Evolutionary conservation across 805 yeast genomes (phyloP).

Genomic region (Saccharomycopsis microspora): DNA sequence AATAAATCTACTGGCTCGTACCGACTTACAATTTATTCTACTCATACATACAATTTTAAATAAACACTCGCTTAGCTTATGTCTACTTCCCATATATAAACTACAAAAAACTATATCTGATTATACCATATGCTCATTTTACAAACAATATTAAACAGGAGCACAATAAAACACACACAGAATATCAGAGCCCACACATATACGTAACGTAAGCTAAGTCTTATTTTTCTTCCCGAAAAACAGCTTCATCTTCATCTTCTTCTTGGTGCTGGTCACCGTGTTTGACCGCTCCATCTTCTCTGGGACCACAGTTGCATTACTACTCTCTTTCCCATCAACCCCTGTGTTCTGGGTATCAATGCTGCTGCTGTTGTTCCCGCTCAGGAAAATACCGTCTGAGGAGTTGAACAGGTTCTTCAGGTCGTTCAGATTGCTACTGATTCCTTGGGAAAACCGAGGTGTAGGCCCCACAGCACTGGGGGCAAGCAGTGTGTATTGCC

Average conservation of each 20-base stretch:
- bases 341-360: constrained; percentile 11
- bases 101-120: too few relatives aligned
- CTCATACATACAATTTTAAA: too few relatives aligned
- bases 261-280: constrained; percentile 2
- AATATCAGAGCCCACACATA: too few relatives aligned
- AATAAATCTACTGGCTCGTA: too few relatives aligned
- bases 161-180: too few relatives aligned
- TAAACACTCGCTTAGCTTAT: too few relatives aligned
- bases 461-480: background rate
- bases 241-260: constrained; percentile 12
- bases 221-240: constrained; percentile 14
- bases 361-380: constrained; percentile 5
- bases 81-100: too few relatives aligned
- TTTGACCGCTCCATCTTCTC: constrained; percentile 4
- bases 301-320: background rate
- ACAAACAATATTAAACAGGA: too few relatives aligned
- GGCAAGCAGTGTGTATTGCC: background rate
- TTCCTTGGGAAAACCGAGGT: too few relatives aligned
- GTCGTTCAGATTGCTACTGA: background rate
- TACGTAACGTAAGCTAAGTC: background rate
- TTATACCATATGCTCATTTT: too few relatives aligned
- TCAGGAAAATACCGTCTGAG: constrained; percentile 10
- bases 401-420: constrained; percentile 2
- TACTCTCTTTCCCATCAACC: background rate
- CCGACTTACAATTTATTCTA: too few relatives aligned